Percentiles rank a stretch among this genome's conserved stretches.
Conservation (phyloP, 495 filamentous ascomycete genomes). For the Platismatia glauca region DNA sequence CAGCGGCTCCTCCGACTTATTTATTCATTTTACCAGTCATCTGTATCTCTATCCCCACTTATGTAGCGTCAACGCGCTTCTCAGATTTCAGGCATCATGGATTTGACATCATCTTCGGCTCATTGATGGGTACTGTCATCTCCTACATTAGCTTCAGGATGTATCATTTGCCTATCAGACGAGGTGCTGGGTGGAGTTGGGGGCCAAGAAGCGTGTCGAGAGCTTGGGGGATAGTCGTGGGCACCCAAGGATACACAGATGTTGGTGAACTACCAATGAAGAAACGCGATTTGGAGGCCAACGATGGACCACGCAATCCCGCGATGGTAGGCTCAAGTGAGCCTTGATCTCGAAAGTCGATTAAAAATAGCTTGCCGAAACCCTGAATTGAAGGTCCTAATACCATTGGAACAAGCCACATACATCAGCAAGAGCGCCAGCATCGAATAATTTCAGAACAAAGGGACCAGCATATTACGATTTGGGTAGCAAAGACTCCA, state of each 20-base stretch:
- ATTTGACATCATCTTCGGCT: constrained; percentile 56
- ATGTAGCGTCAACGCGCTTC: constrained; percentile 54
- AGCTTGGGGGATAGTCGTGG: constrained; percentile 54
- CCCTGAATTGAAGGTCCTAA: background rate
- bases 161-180: constrained; percentile 60
- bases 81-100: constrained; percentile 55
- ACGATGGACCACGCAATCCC: background rate
- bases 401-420: background rate
- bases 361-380: background rate
- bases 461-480: background rate
- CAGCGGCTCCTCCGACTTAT: constrained; percentile 51
- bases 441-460: background rate
- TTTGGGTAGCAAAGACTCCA: background rate
- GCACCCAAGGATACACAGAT: constrained; percentile 21
- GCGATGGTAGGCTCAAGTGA: background rate
- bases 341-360: background rate
- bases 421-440: background rate
- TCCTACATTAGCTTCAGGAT: constrained; percentile 52
- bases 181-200: constrained; percentile 50
- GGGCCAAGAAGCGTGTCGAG: constrained; percentile 33
- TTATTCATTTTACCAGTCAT: constrained; percentile 48
- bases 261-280: background rate
- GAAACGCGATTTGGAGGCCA: background rate
- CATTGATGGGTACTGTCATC: constrained; percentile 45
- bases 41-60: constrained; percentile 49